phyloP scores from a whole-genome alignment of 2,329 filamentous ascomycete genomes.

The Aaosphaeria pasadenensis region DNA sequence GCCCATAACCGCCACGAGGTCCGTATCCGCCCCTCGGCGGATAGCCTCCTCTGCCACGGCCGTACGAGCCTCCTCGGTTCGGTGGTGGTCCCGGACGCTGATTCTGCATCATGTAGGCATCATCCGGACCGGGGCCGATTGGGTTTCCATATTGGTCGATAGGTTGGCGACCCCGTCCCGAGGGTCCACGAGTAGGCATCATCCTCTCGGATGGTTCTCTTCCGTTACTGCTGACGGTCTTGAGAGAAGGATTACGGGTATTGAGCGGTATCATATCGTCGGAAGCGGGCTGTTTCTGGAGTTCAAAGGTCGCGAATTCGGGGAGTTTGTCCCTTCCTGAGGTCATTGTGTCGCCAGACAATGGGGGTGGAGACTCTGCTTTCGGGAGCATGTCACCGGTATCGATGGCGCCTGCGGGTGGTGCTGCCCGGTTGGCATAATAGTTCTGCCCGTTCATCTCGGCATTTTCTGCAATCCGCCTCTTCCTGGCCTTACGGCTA shows the following conservation, averaged over 20 bases:
- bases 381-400: constrained; percentile 38
- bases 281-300: constrained; percentile 55
- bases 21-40: constrained; percentile 36
- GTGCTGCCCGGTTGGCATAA: constrained; percentile 54
- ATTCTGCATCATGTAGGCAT: constrained; percentile 43
- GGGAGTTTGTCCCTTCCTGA: constrained; percentile 50
- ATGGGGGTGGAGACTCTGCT: constrained; percentile 53
- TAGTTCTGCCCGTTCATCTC: constrained; percentile 97
- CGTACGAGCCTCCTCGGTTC: constrained; percentile 41
- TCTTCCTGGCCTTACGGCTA: constrained; percentile 88
- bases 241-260: constrained; percentile 59
- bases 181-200: constrained; percentile 36
- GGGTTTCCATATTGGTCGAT: constrained; percentile 66
- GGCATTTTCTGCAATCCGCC: constrained; percentile 86
- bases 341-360: constrained; percentile 55
- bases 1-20: constrained; percentile 35
- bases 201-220: constrained; percentile 38
- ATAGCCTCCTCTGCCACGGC: constrained; percentile 38
- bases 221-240: constrained; percentile 49
- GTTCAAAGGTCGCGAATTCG: constrained; percentile 64
- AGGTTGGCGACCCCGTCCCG: constrained; percentile 37
- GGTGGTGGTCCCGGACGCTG: constrained; percentile 37
- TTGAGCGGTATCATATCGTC: constrained; percentile 73
- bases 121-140: constrained; percentile 43
- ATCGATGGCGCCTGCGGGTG: constrained; percentile 12